Base-by-base conservation (phyloP, 208 protist species). In the Trypanosoma rangeli region DNA sequence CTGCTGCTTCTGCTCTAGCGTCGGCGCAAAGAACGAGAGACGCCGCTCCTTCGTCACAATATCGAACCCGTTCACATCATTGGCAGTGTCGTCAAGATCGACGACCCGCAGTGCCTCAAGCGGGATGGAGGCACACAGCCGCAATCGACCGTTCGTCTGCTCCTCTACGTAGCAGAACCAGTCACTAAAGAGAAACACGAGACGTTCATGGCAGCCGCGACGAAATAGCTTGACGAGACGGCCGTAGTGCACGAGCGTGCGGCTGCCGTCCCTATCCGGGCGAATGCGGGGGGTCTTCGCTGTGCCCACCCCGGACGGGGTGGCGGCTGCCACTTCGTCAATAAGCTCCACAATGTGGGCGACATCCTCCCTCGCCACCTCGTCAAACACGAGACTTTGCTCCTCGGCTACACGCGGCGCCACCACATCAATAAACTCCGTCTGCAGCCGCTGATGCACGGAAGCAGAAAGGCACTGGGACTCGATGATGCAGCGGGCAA, bases 131-230 rank as follows among this genome's bases (percentile, higher is more conserved):
- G 80, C 85, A n/a, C 85, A 76, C 52, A 92, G 76, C 7, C 79
- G 81, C 67, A 94, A 73, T 1, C 83, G 79, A 10, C 85, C 84
- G 61, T 74, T 86, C 57, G 70, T 70, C n/a, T 83, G 68, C 69
- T 94, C 91, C 68, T 94, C 86, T n/a, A 76, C 85, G 68, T 92
- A 94, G 70, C 86, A 92, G 42, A 93, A 61, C 68, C 74, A 88
- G 73, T 94, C 87, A 63, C 68, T 90, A 77, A 96, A 96, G 57
- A 94, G 70, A 64, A 96, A 89, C 62, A 88, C 54, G 1, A 96
- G 75, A 7, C 87, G 82, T 54, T 93, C 83, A 68, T 94, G 88
- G 9, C 81, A 79, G 13, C 82, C 85, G 16, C 86, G 87, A 2
- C 80, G 64, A 56, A 77, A 91, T 60, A 76, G 58, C 77, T 94